These are phyloP conservation scores for Cenchrus fungigraminus DNA, from an alignment of 176 grass and related monocot genomes.

Conservation along the genomic window DNA sequence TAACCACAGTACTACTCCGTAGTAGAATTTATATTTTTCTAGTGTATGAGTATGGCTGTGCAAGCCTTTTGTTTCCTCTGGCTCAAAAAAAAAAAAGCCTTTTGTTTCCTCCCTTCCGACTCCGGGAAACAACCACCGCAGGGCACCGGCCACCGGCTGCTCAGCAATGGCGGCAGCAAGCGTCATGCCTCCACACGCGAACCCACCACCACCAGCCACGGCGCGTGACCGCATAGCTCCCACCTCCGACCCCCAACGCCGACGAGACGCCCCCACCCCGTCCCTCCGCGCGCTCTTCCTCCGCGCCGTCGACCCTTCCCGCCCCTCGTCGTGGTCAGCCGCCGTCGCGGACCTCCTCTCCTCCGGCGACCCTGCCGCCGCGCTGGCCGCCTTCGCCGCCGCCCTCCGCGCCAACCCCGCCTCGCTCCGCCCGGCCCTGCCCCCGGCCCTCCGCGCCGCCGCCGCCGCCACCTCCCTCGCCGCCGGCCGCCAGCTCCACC, in stretches of 20 bases:
- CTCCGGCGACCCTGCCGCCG: slow-evolving; percentile 49
- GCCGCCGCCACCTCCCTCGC: slow-evolving; percentile 51
- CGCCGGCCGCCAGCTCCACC: slow-evolving; percentile 78
- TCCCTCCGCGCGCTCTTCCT: slow-evolving; percentile 59
- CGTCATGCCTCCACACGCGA: neutral
- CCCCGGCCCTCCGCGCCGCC: slow-evolving; percentile 63
- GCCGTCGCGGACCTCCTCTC: slow-evolving; percentile 72
- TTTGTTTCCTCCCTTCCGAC: neutral
- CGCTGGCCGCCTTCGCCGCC: slow-evolving; percentile 56
- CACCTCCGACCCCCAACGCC: neutral
- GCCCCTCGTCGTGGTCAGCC: slow-evolving; percentile 65
- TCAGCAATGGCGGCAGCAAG: slow-evolving; percentile 20
- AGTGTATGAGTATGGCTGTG: too few species aligned
- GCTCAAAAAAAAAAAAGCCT: neutral
- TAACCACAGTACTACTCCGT: too few species aligned
- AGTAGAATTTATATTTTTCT: neutral
- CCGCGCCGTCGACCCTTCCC: slow-evolving; percentile 58
- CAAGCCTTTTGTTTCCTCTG: neutral
- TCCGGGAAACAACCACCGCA: neutral
- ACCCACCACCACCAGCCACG: neutral
- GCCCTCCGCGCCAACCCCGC: slow-evolving; percentile 47
- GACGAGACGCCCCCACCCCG: neutral
- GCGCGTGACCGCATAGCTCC: neutral
- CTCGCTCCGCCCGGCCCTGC: slow-evolving; percentile 55
- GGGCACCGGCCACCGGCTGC: too few species aligned